Evolutionary conservation across 2,329 filamentous ascomycete genomes (phyloP).

Genomic region (Venturia pyrina): DNA sequence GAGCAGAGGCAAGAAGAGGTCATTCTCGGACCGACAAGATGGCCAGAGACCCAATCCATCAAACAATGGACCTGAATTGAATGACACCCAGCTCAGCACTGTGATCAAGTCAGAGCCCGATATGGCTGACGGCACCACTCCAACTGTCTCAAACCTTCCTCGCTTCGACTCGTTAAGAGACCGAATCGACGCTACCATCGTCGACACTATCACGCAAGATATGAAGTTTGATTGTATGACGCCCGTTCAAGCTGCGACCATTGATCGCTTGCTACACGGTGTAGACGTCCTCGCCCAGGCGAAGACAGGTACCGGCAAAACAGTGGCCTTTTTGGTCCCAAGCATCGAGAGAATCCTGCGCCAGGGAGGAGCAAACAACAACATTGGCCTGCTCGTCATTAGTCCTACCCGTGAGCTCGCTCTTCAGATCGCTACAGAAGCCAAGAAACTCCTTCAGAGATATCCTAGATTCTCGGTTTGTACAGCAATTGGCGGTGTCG

Average conservation of each 20-base stretch:
- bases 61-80: not conserved
- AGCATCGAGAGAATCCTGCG: slow-evolving; percentile 35
- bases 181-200: not conserved
- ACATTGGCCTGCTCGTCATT: slow-evolving; percentile 40
- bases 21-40: not conserved
- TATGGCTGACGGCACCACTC: not conserved
- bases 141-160: not conserved
- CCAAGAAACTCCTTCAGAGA: slow-evolving; percentile 32
- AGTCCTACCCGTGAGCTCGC: slow-evolving; percentile 54
- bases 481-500: slow-evolving; percentile 39
- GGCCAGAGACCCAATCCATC: not conserved
- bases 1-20: slow-evolving; percentile 2
- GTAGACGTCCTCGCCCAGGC: slow-evolving; percentile 32
- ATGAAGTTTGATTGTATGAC: slow-evolving; percentile 5
- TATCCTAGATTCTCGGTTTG: slow-evolving; percentile 30
- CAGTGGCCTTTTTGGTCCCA: slow-evolving; percentile 38
- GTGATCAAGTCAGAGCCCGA: not conserved
- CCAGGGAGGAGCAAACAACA: slow-evolving; percentile 21
- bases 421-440: slow-evolving; percentile 40
- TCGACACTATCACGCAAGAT: slow-evolving; percentile 4
- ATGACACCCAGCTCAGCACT: not conserved
- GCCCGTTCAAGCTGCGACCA: not conserved
- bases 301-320: slow-evolving; percentile 42
- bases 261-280: not conserved
- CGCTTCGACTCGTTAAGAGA: not conserved